A percentile compares a stretch with the other conserved stretches of the same genome.
Evolutionary conservation across 352 stramenopile genomes (phyloP).

Genomic region (Phytophthora litchii): DNA sequence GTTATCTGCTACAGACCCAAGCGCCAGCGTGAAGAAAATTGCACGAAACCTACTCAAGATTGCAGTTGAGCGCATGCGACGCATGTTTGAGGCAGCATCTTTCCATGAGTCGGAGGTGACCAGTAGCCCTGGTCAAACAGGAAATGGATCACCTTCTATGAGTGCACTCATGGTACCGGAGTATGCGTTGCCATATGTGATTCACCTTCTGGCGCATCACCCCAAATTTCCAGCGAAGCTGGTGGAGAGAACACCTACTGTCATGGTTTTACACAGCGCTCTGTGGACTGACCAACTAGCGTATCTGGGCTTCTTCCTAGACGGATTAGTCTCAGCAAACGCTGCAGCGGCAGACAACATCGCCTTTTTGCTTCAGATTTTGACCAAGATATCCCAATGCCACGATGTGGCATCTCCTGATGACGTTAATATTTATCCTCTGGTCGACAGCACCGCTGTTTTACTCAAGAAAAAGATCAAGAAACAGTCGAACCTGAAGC

Average conservation of each 20-base stretch:
- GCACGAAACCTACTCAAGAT: constrained; percentile 52
- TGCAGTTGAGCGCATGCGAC: constrained; percentile 78
- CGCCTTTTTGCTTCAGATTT: constrained; percentile 83
- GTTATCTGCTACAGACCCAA: constrained; percentile 66
- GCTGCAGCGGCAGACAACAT: constrained; percentile 78
- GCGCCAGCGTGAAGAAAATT: constrained; percentile 56
- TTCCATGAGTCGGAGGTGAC: constrained; percentile 23
- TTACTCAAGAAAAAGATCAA: constrained; percentile 87
- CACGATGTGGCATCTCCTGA: constrained; percentile 58
- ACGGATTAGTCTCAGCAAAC: constrained; percentile 64
- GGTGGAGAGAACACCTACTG: constrained; percentile 38
- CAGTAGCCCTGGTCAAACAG: constrained; percentile 16
- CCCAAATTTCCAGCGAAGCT: constrained; percentile 61
- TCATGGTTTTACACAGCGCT: constrained; percentile 31
- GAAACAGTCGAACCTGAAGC: constrained; percentile 82
- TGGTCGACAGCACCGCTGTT: constrained; percentile 60
- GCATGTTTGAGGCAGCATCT: constrained; percentile 65
- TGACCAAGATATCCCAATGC: constrained; percentile 76
- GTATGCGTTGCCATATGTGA: constrained; percentile 80
- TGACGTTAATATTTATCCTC: constrained; percentile 57
- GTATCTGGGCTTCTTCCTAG: constrained; percentile 76
- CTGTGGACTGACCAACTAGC: constrained; percentile 68
- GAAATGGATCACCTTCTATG: constrained; percentile 7
- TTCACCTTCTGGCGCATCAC: constrained; percentile 85
- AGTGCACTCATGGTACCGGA: constrained; percentile 82